Conservation (phyloP, 148 eudicot species). For the Vaccinium vitisidaea region DNA sequence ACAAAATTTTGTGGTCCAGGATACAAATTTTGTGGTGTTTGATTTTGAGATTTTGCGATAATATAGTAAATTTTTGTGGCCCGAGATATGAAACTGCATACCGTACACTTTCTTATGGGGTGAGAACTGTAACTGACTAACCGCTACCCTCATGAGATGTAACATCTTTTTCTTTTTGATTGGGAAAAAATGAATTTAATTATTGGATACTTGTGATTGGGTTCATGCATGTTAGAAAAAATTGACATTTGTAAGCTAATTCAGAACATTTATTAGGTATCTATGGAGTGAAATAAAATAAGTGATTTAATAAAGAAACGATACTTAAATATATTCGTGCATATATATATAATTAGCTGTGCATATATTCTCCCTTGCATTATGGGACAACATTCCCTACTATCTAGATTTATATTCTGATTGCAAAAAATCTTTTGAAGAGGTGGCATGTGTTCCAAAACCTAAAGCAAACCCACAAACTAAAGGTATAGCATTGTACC, state of each 20-base stretch:
- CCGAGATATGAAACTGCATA: not conserved
- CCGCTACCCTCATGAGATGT: not conserved
- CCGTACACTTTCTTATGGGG: not conserved
- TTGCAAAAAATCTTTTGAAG: not conserved
- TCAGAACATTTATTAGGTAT: not conserved
- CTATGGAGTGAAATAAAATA: not conserved
- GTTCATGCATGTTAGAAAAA: no score
- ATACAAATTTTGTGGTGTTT: not conserved
- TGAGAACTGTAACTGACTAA: no score
- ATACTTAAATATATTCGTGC: not conserved
- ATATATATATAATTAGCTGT: not conserved
- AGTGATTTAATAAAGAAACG: not conserved
- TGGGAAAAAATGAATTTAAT: not conserved
- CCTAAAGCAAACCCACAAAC: constrained; percentile 38
- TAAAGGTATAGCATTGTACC: constrained; percentile 28
- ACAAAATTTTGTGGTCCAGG: not conserved
- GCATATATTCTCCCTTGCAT: constrained; percentile 3
- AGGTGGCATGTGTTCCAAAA: constrained; percentile 29
- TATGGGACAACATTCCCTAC: not conserved
- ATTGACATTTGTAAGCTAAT: not conserved
- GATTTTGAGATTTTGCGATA: not conserved
- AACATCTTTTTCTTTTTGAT: not conserved
- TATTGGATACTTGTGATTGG: not conserved
- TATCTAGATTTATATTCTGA: not conserved
- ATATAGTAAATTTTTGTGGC: not conserved